These are phyloP conservation scores for Leishmania braziliensis DNA, from an alignment of 208 protist genomes.

Conservation along the genomic window DNA sequence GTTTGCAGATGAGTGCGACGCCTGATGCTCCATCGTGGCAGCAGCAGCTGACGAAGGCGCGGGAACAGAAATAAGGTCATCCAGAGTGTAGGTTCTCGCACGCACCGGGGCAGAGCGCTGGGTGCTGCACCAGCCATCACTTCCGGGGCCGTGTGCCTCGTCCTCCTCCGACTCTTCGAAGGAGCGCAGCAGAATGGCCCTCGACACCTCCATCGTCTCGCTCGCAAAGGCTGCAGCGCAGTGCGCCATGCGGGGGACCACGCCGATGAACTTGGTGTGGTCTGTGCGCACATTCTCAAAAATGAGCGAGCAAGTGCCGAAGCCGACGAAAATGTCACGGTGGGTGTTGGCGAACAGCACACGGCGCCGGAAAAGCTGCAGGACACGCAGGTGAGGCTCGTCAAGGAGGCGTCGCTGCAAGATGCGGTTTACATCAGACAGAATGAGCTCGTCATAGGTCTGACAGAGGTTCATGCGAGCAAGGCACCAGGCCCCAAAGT, in stretches of 20 bases:
- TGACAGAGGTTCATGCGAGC: slow-evolving; percentile 36
- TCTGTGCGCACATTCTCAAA: slow-evolving; percentile 46
- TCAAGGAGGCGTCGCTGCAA: slow-evolving; percentile 51
- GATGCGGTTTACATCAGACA: slow-evolving; percentile 40
- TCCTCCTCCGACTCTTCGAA: slow-evolving; percentile 18
- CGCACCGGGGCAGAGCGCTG: not conserved
- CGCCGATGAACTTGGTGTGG: slow-evolving; percentile 42
- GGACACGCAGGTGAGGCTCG: slow-evolving; percentile 42
- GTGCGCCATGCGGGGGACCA: slow-evolving; percentile 13
- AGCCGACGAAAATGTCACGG: slow-evolving; percentile 74
- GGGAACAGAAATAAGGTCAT: not conserved
- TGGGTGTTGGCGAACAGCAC: slow-evolving; percentile 75
- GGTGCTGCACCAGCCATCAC: not conserved
- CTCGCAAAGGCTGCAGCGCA: slow-evolving; percentile 56
- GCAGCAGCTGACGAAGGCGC: not conserved
- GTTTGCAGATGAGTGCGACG: not conserved
- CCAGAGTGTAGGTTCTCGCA: not conserved
- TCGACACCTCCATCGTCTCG: slow-evolving; percentile 41
- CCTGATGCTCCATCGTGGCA: not conserved
- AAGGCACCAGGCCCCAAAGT: slow-evolving; percentile 52
- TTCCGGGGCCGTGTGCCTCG: not conserved
- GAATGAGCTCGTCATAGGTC: slow-evolving; percentile 58
- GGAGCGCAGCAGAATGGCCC: slow-evolving; percentile 39
- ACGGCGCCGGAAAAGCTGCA: slow-evolving; percentile 56
- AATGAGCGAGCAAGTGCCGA: slow-evolving; percentile 63